A percentile compares a stretch with the other conserved stretches of the same genome.
Conservation (phyloP, 2,329 filamentous ascomycete species). For the Alternaria sp. region DNA sequence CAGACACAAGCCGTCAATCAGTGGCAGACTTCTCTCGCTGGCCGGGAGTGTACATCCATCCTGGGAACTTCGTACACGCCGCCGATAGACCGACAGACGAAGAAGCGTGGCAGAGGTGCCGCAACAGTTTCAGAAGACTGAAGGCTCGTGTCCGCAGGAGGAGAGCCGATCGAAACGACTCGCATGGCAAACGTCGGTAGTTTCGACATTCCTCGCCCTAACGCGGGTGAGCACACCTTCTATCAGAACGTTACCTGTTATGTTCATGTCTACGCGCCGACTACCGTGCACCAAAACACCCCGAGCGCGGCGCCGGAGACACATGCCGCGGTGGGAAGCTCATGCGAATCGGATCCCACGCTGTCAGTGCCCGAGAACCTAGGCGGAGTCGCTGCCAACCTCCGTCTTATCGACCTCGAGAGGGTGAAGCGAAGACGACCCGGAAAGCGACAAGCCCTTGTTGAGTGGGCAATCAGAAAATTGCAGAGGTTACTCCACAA, state of each 20-base stretch:
- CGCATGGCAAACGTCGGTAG: conserved; percentile 14
- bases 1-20: background rate
- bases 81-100: conserved; percentile 13
- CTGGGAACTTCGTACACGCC: conserved; percentile 28
- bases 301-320: background rate
- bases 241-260: conserved; percentile 17
- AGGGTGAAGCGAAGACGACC: background rate
- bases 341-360: background rate
- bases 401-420: background rate
- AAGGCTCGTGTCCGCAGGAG: conserved; percentile 1
- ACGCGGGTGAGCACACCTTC: background rate
- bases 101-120: conserved; percentile 31
- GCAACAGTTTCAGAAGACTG: conserved; percentile 20
- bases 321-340: background rate
- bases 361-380: background rate
- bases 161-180: background rate
- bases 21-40: conserved; percentile 23
- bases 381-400: background rate
- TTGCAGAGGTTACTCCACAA: conserved; percentile 6
- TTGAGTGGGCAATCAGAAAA: conserved; percentile 17
- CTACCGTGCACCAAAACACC: conserved; percentile 1
- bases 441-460: conserved; percentile 10
- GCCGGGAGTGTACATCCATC: conserved; percentile 33
- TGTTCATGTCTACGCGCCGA: conserved; percentile 19
- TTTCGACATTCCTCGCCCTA: conserved; percentile 6